Evolutionary conservation across 2,329 filamentous ascomycete species (phyloP), one percentile per base, ranked within the genome.

Genomic region (Penicillium sp.): DNA sequence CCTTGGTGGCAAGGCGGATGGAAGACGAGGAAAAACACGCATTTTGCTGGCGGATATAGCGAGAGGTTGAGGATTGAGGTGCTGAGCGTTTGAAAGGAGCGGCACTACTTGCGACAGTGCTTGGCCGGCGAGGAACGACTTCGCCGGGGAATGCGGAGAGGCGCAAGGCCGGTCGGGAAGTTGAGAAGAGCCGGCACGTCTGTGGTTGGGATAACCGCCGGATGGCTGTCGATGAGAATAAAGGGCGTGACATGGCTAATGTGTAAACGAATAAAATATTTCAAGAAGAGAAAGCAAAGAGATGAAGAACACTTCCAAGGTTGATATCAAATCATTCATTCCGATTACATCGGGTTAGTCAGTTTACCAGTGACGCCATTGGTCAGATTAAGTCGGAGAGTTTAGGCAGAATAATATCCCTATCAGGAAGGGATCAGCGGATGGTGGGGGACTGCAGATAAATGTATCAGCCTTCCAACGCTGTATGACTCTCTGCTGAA

Each of bases 1-100:
- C 75, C 54, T 82, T 78, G 16, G 76, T 76, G 50, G 75, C 77
- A 44, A 60, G 65, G 41, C 55, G 68, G 34, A 60, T 36, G 25
- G 68, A 53, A 33, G 76, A 73, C 36, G 70, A 70, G 25, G 73
- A 77, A 57, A 80, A 67, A 10, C 50, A 73, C 16, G 63, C 60
- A 36, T 64, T 61, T 36, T 59, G 63, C 19, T 70, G 68, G 40
- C 57, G 63, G 31, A 57, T 50, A 27, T 38, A 43, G 33, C 44
- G 49, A 19, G 46, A 39, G 6, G 41, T 23, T 16, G 53, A 44
- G 13, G 34, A 40, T 34, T 25, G 60, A 21, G 38, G 21, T 5
- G 40, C 16, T 7, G 44, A 55, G 15, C 31, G 33, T 10, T 45
- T 55, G 25, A 39, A 25, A 21, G 44, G 29, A 38, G 53, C 29